Evolutionary conservation across 768 basidiomycete genomes (phyloP).

Genomic region (Chalciporus sphaerocephalus): DNA sequence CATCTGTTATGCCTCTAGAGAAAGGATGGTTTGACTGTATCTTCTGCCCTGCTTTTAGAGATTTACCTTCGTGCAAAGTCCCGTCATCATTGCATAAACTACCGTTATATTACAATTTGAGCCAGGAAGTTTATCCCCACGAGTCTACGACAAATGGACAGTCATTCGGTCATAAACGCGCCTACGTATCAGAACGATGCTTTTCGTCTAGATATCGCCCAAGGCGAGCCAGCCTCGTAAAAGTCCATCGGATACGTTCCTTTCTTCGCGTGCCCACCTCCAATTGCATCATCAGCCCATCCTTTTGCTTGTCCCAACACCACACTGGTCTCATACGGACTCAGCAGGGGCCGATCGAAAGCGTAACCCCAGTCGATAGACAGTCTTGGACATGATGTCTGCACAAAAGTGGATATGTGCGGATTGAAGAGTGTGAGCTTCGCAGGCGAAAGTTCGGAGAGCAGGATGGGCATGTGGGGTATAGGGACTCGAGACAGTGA

Average conservation of each 20-base stretch:
- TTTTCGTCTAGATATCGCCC: slow-evolving; percentile 63
- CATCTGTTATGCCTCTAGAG: not conserved
- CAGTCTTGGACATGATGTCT: slow-evolving; percentile 93
- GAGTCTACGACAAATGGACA: too few species aligned
- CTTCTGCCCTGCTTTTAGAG: not conserved
- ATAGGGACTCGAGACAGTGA: slow-evolving; percentile 49
- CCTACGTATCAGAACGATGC: slow-evolving; percentile 38
- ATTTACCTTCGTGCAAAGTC: not conserved
- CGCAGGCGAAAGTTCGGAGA: slow-evolving; percentile 95
- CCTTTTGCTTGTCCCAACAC: slow-evolving; percentile 62
- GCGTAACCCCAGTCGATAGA: slow-evolving; percentile 99
- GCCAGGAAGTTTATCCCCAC: too few species aligned
- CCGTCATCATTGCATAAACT: not conserved
- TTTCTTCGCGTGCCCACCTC: slow-evolving; percentile 15
- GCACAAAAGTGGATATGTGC: slow-evolving; percentile 85
- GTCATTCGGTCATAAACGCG: too few species aligned
- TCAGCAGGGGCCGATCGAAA: slow-evolving; percentile 82
- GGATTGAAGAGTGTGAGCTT: slow-evolving; percentile 82
- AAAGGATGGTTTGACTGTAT: not conserved
- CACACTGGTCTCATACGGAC: slow-evolving; percentile 90
- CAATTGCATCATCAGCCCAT: slow-evolving; percentile 52
- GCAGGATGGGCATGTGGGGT: slow-evolving; percentile 83
- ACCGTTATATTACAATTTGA: too few species aligned
- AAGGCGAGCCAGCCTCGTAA: slow-evolving; percentile 76
- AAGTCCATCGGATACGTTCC: slow-evolving; percentile 92